Evolutionary conservation across 306 rosid genomes (phyloP).

Genomic region (Trifolium repens): DNA sequence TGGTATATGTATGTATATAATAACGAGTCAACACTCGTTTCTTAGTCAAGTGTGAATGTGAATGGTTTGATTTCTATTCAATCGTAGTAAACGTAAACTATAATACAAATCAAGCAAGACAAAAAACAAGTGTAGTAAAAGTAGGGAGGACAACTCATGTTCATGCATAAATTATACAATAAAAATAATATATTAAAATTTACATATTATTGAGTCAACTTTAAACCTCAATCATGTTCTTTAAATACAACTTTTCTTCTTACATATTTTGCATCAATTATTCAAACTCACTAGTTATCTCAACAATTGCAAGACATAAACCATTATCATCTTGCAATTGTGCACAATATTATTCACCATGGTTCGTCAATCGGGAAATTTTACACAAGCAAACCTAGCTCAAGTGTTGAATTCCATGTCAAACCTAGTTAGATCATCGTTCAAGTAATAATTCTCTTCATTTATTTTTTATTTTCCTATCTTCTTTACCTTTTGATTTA

Average conservation of each 20-base stretch:
- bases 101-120: background rate
- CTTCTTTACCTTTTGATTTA: background rate
- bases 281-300: background rate
- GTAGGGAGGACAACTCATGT: background rate
- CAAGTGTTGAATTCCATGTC: background rate
- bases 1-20: background rate
- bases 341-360: background rate
- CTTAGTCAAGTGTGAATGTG: background rate
- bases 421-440: background rate
- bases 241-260: background rate
- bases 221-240: background rate
- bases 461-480: background rate
- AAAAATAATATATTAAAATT: background rate
- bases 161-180: background rate
- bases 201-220: background rate
- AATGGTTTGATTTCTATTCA: background rate
- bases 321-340: background rate
- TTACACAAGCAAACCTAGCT: background rate
- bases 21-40: background rate
- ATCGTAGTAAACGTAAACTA: background rate
- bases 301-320: background rate
- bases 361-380: constrained; percentile 27
- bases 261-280: background rate
- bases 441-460: background rate
- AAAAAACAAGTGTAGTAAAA: background rate